phyloP scores from a whole-genome alignment of 2,329 filamentous ascomycete genomes.

The Aspergillus sp. region DNA sequence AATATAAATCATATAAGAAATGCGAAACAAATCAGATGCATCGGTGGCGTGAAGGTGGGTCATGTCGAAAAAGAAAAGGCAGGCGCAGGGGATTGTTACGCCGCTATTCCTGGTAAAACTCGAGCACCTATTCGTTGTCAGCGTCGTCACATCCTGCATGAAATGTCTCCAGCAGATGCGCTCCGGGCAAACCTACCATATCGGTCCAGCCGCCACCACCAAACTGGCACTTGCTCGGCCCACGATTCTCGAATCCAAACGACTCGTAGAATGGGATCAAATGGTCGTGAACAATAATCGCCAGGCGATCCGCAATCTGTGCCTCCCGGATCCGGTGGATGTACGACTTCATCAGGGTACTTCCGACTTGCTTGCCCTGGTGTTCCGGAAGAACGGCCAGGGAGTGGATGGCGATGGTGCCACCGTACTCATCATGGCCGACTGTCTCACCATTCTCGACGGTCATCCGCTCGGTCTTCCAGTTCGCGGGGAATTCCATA shows the following conservation, averaged over 20 bases:
- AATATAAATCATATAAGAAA: constrained; percentile 10
- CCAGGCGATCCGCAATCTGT: constrained; percentile 67
- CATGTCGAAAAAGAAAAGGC: background rate
- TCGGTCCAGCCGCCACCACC: constrained; percentile 79
- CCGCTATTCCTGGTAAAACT: background rate
- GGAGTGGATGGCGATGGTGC: constrained; percentile 78
- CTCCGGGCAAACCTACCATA: constrained; percentile 58
- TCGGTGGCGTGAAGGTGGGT: background rate
- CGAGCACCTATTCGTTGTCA: background rate
- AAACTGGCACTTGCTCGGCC: constrained; percentile 67
- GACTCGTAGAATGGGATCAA: constrained; percentile 72
- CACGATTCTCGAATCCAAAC: constrained; percentile 69
- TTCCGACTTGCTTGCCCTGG: constrained; percentile 71
- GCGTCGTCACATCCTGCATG: background rate
- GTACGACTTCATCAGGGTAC: constrained; percentile 71
- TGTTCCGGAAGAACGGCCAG: constrained; percentile 74
- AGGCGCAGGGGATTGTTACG: background rate
- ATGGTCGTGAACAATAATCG: constrained; percentile 72
- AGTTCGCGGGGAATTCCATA: constrained; percentile 71
- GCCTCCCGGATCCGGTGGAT: constrained; percentile 71
- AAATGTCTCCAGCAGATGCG: background rate
- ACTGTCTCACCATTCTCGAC: constrained; percentile 43
- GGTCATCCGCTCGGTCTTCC: constrained; percentile 50
- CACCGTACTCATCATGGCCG: constrained; percentile 70
- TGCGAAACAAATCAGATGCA: background rate